These are phyloP conservation scores for Candolleomyces eurysporus DNA, from an alignment of 768 basidiomycete genomes.

Conservation along the genomic window DNA sequence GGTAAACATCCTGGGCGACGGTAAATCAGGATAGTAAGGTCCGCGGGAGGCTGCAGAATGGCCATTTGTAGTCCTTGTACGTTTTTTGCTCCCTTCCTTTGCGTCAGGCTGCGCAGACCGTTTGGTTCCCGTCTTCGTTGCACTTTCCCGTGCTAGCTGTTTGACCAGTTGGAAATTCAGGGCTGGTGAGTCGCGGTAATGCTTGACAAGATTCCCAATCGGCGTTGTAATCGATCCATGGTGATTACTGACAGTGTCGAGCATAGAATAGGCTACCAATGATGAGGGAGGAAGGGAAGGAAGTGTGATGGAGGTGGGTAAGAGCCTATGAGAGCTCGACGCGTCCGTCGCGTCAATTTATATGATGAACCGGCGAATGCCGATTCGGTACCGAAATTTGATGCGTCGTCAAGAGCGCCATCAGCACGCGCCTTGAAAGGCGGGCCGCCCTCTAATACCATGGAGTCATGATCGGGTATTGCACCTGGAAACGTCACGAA, in stretches of 20 bases:
- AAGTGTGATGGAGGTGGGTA: too few relatives aligned
- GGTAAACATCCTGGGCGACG: not conserved
- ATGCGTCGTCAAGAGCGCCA: too few relatives aligned
- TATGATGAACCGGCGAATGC: too few relatives aligned
- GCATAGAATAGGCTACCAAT: not conserved
- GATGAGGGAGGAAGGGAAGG: too few relatives aligned
- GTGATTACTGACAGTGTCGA: not conserved
- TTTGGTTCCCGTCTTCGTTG: constrained; percentile 7
- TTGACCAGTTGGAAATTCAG: not conserved
- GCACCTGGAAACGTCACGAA: too few relatives aligned
- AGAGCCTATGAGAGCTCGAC: too few relatives aligned
- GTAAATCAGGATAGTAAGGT: not conserved
- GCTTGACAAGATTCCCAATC: not conserved
- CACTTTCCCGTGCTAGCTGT: not conserved
- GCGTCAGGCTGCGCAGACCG: not conserved
- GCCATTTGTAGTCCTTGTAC: not conserved
- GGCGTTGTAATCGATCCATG: not conserved
- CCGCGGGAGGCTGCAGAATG: not conserved
- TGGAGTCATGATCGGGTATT: too few relatives aligned
- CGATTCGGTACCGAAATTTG: too few relatives aligned
- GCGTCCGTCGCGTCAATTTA: too few relatives aligned
- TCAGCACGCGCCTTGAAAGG: too few relatives aligned
- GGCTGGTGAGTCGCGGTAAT: not conserved
- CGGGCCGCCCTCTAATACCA: too few relatives aligned
- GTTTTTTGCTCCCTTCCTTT: not conserved